Evolutionary conservation across 139 green algal species (phyloP).

Genomic region (Parachlorella kessleri): DNA sequence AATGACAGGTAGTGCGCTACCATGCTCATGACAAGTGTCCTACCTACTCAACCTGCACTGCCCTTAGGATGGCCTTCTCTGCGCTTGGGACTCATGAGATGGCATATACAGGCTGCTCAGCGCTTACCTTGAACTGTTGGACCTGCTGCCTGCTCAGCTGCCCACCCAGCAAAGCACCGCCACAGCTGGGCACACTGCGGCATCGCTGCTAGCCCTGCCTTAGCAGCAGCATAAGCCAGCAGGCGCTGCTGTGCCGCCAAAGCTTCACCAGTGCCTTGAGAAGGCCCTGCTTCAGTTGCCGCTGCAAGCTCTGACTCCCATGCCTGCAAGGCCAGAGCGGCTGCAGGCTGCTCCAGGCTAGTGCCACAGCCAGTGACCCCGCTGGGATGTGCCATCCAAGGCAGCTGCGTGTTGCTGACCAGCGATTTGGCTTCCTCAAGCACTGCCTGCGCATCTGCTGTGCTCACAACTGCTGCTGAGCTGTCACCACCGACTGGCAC

Average conservation of each 20-base stretch:
- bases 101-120: too few species aligned
- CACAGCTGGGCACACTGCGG: neutral
- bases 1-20: too few species aligned
- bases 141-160: neutral
- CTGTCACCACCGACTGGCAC: conserved; percentile 25
- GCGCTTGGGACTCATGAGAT: too few species aligned
- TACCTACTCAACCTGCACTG: too few species aligned
- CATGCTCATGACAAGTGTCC: too few species aligned
- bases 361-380: too few species aligned
- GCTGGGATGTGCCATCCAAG: too few species aligned
- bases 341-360: too few species aligned
- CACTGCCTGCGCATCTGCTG: conserved; percentile 19
- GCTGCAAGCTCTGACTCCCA: neutral
- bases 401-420: neutral
- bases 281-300: conserved; percentile 11
- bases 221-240: conserved; percentile 23
- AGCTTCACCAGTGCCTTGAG: conserved; percentile 9
- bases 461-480: neutral
- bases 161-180: conserved; percentile 2
- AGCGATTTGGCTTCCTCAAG: neutral
- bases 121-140: neutral
- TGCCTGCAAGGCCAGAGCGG: too few species aligned
- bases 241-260: too few species aligned
- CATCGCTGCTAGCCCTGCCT: neutral
- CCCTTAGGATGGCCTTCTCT: neutral